These are phyloP conservation scores for Ashbya aceris DNA, from an alignment of 1,139 yeast genomes.

Conservation along the genomic window DNA sequence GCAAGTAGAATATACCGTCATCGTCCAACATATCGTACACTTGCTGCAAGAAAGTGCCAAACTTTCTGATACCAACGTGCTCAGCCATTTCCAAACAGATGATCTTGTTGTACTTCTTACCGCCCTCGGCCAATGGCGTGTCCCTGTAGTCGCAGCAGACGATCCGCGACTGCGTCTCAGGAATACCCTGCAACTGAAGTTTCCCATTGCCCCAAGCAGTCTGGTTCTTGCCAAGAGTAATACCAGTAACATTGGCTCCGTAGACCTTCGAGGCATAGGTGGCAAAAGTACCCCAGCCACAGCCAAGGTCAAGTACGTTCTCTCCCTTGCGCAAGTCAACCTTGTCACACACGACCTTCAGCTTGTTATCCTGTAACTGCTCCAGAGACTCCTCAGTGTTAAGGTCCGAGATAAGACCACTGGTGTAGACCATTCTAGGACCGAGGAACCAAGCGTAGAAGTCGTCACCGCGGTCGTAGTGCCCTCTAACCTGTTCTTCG, in stretches of 20 bases:
- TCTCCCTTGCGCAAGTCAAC: slow-evolving; percentile 68
- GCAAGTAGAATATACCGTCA: slow-evolving; percentile 80
- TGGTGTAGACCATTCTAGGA: slow-evolving; percentile 89
- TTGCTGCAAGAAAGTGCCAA: slow-evolving; percentile 64
- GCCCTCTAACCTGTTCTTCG: slow-evolving; percentile 93
- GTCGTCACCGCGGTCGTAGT: slow-evolving; percentile 94
- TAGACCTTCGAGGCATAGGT: slow-evolving; percentile 73
- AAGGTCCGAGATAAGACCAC: slow-evolving; percentile 74
- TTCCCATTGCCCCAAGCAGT: slow-evolving; percentile 81
- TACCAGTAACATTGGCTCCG: slow-evolving; percentile 83
- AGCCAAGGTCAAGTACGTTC: slow-evolving; percentile 71
- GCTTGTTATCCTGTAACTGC: slow-evolving; percentile 83
- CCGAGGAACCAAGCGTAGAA: slow-evolving; percentile 92
- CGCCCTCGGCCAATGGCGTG: slow-evolving; percentile 64
- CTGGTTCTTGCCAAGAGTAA: slow-evolving; percentile 84
- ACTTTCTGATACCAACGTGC: slow-evolving; percentile 89
- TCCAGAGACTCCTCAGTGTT: slow-evolving; percentile 68
- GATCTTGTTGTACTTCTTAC: slow-evolving; percentile 57
- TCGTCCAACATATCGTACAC: slow-evolving; percentile 83
- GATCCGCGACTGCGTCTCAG: slow-evolving; percentile 60
- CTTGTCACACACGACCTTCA: slow-evolving; percentile 81
- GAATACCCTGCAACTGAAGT: slow-evolving; percentile 59
- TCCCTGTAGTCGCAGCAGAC: slow-evolving; percentile 87
- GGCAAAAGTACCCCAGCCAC: slow-evolving; percentile 96
- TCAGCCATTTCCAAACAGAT: slow-evolving; percentile 94